phyloP scores from a whole-genome alignment of 768 basidiomycete species.

The Strobilomyces confusus region DNA sequence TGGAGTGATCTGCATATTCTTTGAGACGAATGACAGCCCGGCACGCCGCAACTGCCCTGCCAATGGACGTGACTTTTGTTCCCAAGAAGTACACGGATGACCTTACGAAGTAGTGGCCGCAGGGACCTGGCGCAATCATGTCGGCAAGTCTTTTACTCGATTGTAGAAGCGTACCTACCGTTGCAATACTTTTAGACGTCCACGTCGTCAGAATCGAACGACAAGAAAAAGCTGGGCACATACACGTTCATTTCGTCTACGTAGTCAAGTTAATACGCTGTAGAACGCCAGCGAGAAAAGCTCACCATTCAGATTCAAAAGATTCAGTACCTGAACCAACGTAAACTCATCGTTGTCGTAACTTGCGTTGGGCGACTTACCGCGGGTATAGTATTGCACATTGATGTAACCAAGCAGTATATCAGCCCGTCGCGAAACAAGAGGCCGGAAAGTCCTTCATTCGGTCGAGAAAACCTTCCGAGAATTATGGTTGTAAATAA shows the following conservation, averaged over 20 bases:
- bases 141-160: background rate
- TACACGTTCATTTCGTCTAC: conserved; percentile 28
- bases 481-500: conserved; percentile 53
- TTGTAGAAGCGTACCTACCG: conserved; percentile 10
- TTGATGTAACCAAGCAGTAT: conserved; percentile 63
- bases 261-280: background rate
- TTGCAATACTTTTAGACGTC: conserved; percentile 16
- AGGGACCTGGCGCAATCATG: conserved; percentile 42
- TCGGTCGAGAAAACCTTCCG: conserved; percentile 41
- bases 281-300: background rate
- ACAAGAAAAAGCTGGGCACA: background rate
- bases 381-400: conserved; percentile 64
- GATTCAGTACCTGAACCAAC: conserved; percentile 21
- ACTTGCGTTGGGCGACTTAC: conserved; percentile 33
- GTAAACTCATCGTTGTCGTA: background rate
- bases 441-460: conserved; percentile 57
- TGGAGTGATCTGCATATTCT: conserved; percentile 41
- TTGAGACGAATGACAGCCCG: conserved; percentile 63
- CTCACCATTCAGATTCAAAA: conserved; percentile 26
- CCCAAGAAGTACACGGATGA: background rate
- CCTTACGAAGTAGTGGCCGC: conserved; percentile 62
- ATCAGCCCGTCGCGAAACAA: conserved; percentile 73
- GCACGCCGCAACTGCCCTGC: conserved; percentile 46
- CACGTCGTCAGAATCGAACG: conserved; percentile 1
- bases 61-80: conserved; percentile 5